phyloP scores from a whole-genome alignment of 805 yeast genomes.

The Candida fluviatilis region DNA sequence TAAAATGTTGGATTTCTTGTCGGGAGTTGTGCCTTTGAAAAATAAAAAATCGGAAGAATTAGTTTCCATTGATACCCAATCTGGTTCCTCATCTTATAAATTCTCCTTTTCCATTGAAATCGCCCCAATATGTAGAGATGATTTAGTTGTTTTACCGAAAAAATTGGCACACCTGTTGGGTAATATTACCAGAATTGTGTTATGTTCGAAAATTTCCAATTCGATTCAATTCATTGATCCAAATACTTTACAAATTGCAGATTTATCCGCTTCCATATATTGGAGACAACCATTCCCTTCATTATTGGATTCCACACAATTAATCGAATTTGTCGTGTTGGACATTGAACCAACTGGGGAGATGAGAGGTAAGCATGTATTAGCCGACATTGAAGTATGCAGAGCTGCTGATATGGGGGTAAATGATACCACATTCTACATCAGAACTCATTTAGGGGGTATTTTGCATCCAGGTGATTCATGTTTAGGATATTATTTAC shows the following conservation, averaged over 20 bases:
- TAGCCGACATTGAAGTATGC: constrained; percentile 91
- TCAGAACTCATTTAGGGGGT: constrained; percentile 91
- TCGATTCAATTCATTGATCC: constrained; percentile 87
- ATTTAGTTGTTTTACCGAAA: constrained; percentile 86
- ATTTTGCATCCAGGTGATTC: constrained; percentile 96
- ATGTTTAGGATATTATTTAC: constrained; percentile 83
- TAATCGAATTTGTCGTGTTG: constrained; percentile 82
- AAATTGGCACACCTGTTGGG: constrained; percentile 82
- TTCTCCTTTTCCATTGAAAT: constrained; percentile 91
- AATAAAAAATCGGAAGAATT: constrained; percentile 85
- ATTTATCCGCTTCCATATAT: constrained; percentile 63
- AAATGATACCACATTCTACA: constrained; percentile 77
- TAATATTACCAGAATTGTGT: constrained; percentile 71
- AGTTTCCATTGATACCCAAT: constrained; percentile 86
- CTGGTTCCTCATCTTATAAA: constrained; percentile 83
- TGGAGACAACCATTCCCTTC: constrained; percentile 83
- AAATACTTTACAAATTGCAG: constrained; percentile 70
- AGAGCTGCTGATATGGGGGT: constrained; percentile 83
- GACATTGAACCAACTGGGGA: constrained; percentile 92
- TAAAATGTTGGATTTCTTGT: constrained; percentile 88
- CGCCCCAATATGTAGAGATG: constrained; percentile 96
- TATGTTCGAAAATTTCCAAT: constrained; percentile 83
- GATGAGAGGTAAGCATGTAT: constrained; percentile 68
- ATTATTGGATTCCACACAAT: constrained; percentile 67
- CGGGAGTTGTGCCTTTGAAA: constrained; percentile 80